phyloP scores from a whole-genome alignment of 352 stramenopile genomes.

The Phytopythium helicoides region DNA sequence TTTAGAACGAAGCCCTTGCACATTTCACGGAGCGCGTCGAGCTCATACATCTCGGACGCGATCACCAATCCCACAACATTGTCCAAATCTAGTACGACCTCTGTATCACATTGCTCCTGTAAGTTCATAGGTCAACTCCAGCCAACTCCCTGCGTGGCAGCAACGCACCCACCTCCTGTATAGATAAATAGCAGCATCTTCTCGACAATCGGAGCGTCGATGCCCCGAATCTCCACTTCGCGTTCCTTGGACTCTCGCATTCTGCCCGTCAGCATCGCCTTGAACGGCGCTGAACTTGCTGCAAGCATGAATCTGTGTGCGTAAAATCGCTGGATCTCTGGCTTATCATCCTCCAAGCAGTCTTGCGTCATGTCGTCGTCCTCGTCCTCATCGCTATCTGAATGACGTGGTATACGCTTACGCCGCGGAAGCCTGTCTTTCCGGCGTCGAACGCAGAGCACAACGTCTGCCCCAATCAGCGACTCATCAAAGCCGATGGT shows the following conservation, averaged over 20 bases:
- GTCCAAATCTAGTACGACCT: constrained; percentile 70
- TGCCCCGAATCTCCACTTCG: constrained; percentile 69
- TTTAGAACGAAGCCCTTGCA: constrained; percentile 83
- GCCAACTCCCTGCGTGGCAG: neutral
- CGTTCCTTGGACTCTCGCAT: constrained; percentile 75
- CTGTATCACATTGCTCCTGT: constrained; percentile 9
- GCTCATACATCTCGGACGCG: constrained; percentile 81
- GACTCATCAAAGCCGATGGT: constrained; percentile 45
- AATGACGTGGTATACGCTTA: neutral
- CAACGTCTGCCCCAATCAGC: constrained; percentile 68
- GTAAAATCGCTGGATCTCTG: constrained; percentile 35
- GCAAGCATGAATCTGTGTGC: constrained; percentile 82
- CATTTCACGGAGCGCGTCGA: constrained; percentile 72
- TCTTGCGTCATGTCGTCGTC: constrained; percentile 1
- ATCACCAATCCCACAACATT: constrained; percentile 77
- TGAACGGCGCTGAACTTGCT: constrained; percentile 79
- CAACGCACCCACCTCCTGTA: constrained; percentile 44
- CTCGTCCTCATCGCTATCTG: constrained; percentile 6
- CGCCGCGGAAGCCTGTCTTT: constrained; percentile 3
- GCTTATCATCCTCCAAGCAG: neutral
- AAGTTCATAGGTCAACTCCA: too few relatives aligned
- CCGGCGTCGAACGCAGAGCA: constrained; percentile 47
- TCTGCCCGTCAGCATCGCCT: constrained; percentile 77
- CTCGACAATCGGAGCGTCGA: constrained; percentile 60
- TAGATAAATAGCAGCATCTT: constrained; percentile 88